Evolutionary conservation across 495 filamentous ascomycete species (phyloP).

Genomic region (Penicillium alfredii): DNA sequence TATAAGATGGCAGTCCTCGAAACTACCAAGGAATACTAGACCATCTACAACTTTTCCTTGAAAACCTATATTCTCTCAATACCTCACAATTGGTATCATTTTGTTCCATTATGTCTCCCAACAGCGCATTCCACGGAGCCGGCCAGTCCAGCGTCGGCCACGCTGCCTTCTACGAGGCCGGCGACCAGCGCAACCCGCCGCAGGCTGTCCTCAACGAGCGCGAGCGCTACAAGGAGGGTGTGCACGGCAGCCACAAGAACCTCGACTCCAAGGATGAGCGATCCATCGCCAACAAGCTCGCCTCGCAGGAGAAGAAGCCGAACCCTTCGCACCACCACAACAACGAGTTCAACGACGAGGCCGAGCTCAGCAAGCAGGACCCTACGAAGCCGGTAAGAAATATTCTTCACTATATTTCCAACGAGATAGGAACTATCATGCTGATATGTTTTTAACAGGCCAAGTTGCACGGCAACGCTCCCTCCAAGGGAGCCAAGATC

Average conservation of each 20-base stretch:
- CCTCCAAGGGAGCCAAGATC: constrained; percentile 64
- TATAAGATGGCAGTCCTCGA: constrained; percentile 15
- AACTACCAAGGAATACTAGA: not conserved
- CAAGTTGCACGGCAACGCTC: constrained; percentile 62
- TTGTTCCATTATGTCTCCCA: constrained; percentile 1
- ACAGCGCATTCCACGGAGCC: constrained; percentile 10
- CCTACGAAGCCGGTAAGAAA: constrained; percentile 60
- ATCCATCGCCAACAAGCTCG: constrained; percentile 72
- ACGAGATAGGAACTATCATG: too few species aligned
- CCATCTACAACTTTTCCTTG: not conserved
- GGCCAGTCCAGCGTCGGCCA: constrained; percentile 50
- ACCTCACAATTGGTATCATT: constrained; percentile 3
- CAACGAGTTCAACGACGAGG: constrained; percentile 45
- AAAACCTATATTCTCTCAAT: not conserved
- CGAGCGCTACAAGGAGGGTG: constrained; percentile 61
- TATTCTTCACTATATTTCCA: not conserved
- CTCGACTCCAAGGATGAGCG: constrained; percentile 78
- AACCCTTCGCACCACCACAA: constrained; percentile 29
- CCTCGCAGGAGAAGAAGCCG: constrained; percentile 46
- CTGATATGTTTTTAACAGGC: constrained; percentile 41
- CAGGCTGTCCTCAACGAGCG: constrained; percentile 48
- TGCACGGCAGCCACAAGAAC: constrained; percentile 56
- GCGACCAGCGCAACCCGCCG: constrained; percentile 65
- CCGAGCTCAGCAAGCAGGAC: constrained; percentile 54
- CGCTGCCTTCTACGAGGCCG: constrained; percentile 51